Evolutionary conservation across 495 filamentous ascomycete genomes (phyloP), one percentile per base, ranked within the genome.

Genomic region (Penicillium riverlandense): DNA sequence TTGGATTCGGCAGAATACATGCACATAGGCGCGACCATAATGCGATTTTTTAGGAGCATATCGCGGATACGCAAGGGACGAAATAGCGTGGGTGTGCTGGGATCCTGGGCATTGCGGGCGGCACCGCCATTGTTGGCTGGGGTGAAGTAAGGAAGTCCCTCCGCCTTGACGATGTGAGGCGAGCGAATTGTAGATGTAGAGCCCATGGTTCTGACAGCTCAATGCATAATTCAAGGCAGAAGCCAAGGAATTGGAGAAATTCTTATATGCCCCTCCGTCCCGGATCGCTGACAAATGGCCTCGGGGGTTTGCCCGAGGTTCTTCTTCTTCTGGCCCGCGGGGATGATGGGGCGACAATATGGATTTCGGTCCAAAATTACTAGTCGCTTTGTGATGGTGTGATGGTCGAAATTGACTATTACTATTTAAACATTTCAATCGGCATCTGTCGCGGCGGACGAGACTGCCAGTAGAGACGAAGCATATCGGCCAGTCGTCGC

Each of bases 11-110:
- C 72, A 9, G 75, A 81, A 60, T 88, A 89, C 54, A 75, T 82
- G 71, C 85, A 88, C 61, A 70, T 67, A 8, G 69, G 68, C 8
- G 62, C 53, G 11, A 79, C 74, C 7, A 72, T 73, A 48, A 87
- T 77, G 41, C 88, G 80, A 61, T 94, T 90, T 50, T 84, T 83
- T 22, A 90, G 67, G 1, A 67, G 79, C n/a, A 85, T 49, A 57
- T 73, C 74, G 42, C 85, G 78, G 52, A 91, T 80, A 40, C 57
- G 76, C 47, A 88, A 52, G 0, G 83, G 83, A 13, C 72, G 72
- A 63, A 85, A 86, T 33, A 86, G 62, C 2, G 78, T 84, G 13
- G 83, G 83, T 4, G 76, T 65, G 5, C 59, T 58, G 38, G 65
- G 62, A 35, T 66, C 57, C 30, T 67, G 50, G 2, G 55, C 47